Conservation (phyloP, 2,329 filamentous ascomycete species). For the Talaromyces pinophilus region DNA sequence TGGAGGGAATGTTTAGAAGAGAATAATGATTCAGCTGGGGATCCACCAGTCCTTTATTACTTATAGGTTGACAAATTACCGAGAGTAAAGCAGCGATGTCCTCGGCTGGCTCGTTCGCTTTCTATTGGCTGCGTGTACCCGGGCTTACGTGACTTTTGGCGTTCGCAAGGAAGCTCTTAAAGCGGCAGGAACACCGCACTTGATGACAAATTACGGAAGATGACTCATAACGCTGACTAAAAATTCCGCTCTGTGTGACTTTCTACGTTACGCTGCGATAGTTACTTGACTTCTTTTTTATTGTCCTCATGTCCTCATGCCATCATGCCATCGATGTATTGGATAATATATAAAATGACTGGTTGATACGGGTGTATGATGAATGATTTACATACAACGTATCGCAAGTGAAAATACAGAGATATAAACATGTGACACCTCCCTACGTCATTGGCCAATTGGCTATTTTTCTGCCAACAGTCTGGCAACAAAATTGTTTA, state of each 20-base stretch:
- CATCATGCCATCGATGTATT: neutral
- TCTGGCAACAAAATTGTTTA: neutral
- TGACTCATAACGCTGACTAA: constrained; percentile 8
- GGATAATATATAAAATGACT: neutral
- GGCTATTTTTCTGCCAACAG: neutral
- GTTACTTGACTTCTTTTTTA: neutral
- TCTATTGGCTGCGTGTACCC: neutral
- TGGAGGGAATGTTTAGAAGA: neutral
- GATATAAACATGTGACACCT: neutral
- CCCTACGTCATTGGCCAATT: constrained; percentile 5
- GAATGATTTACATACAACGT: too few relatives aligned
- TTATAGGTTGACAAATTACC: neutral
- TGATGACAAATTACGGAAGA: neutral
- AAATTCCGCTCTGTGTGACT: neutral
- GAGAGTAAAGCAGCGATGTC: neutral
- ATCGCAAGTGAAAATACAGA: neutral
- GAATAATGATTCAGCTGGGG: neutral
- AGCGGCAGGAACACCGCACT: neutral
- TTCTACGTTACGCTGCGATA: neutral
- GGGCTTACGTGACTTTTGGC: neutral
- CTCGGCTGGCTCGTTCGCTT: neutral
- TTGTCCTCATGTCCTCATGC: neutral
- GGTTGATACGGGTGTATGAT: neutral
- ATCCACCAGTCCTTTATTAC: neutral
- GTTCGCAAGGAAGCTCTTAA: neutral